Percentiles rank a stretch among this genome's conserved stretches.
Conservation (phyloP, 805 yeast species). For the Tetrapisispora pingtungensis region DNA sequence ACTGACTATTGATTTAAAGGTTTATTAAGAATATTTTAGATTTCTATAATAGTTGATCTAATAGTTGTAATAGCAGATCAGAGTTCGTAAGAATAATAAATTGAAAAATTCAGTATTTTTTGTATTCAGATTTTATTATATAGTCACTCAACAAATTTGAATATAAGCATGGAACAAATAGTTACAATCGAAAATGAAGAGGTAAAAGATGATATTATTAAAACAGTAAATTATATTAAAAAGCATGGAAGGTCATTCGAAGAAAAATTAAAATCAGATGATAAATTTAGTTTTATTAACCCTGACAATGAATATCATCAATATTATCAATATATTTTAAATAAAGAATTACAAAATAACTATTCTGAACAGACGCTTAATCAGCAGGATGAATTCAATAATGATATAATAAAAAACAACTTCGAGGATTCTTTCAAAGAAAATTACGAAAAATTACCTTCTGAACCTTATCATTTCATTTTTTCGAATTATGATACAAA, state of each 20-base stretch:
- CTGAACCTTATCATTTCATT: slow-evolving; percentile 20
- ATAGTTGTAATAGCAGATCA: too few relatives aligned
- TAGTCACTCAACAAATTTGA: background rate
- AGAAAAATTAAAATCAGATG: slow-evolving; percentile 41
- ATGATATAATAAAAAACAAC: background rate
- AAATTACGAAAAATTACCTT: background rate
- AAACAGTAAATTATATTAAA: slow-evolving; percentile 60
- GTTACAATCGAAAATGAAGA: slow-evolving; percentile 21
- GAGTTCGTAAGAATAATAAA: too few relatives aligned
- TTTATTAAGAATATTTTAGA: too few relatives aligned
- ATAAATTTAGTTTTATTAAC: slow-evolving; percentile 55
- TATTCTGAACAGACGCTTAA: background rate
- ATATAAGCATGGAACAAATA: background rate
- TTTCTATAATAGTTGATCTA: too few relatives aligned
- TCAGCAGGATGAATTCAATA: background rate
- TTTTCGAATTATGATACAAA: slow-evolving; percentile 23
- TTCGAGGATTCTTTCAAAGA: background rate
- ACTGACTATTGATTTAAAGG: too few relatives aligned
- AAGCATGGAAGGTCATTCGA: slow-evolving; percentile 65
- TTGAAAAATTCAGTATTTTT: too few relatives aligned
- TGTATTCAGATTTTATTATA: too few relatives aligned
- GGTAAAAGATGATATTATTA: slow-evolving; percentile 45
- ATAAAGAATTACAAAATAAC: background rate
- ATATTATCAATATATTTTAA: slow-evolving; percentile 35
- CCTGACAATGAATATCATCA: slow-evolving; percentile 44